Evolutionary conservation across 2,329 filamentous ascomycete genomes (phyloP).

Genomic region (Neofusicoccum parvum): DNA sequence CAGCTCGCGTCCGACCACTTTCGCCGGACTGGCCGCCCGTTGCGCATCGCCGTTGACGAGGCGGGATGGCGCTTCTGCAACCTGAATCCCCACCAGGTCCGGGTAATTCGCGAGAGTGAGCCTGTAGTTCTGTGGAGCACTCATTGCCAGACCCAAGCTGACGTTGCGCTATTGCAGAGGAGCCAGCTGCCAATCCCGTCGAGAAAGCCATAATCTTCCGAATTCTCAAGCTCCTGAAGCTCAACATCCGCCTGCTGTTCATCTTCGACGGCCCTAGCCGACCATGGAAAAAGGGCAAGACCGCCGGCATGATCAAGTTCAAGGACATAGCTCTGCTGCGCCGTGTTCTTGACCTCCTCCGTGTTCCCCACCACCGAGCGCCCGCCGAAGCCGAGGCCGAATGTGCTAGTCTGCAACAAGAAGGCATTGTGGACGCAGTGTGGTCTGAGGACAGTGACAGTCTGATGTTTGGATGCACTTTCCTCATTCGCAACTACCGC

Average conservation of each 20-base stretch:
- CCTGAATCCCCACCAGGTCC: slow-evolving; percentile 37
- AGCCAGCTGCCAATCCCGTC: slow-evolving; percentile 42
- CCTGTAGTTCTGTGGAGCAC: not conserved
- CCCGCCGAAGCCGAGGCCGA: slow-evolving; percentile 54
- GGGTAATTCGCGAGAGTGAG: slow-evolving; percentile 39
- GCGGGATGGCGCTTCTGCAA: slow-evolving; percentile 50
- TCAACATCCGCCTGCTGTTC: slow-evolving; percentile 56
- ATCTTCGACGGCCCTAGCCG: slow-evolving; percentile 57
- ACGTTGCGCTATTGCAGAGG: slow-evolving; percentile 19
- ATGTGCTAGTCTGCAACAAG: slow-evolving; percentile 47
- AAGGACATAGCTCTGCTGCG: slow-evolving; percentile 37
- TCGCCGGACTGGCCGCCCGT: slow-evolving; percentile 35
- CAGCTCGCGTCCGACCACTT: slow-evolving; percentile 43
- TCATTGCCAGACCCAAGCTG: not conserved
- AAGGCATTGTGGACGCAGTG: slow-evolving; percentile 52
- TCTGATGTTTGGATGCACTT: slow-evolving; percentile 51
- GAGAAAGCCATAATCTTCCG: slow-evolving; percentile 46
- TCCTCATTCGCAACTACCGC: slow-evolving; percentile 42
- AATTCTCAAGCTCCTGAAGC: slow-evolving; percentile 49
- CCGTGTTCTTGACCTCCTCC: slow-evolving; percentile 41
- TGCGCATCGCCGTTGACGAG: slow-evolving; percentile 48
- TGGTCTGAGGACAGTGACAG: slow-evolving; percentile 52
- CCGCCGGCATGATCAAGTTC: slow-evolving; percentile 36
- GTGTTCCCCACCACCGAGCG: slow-evolving; percentile 47
- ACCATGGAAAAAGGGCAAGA: slow-evolving; percentile 39